Base-by-base conservation (phyloP, 108 stramenopile genomes). In the Skeletonema grethae region DNA sequence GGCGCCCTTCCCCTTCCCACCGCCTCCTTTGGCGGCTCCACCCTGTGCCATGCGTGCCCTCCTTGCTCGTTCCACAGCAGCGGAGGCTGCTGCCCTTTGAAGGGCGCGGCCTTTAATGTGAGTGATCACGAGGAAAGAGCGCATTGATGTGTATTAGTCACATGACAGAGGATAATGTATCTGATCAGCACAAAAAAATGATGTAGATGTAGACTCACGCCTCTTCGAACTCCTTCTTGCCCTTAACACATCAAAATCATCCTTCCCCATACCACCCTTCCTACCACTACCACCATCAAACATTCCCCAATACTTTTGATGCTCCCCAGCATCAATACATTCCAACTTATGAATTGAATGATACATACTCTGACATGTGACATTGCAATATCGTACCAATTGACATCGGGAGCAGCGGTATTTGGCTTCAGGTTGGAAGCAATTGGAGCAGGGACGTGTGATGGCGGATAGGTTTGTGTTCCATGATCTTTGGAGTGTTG, bases 371-470 rank as follows among this genome's bases (percentile, higher is more conserved):
- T 58, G 57, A 58, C 57, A 58, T 12, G 12, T 13, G 4, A 31
- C 32, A 58, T 58, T 58, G 57, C 57, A 58, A n/a, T 58, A 58
- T 28, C 57, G 57, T 15, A 58, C 32, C 3, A 58, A 20, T 58
- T 31, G 57, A 31, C 57, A 58, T 31, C 57, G 11, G 15, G 57
- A 58, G 15, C 57, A 58, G 57, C 57, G 28, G 22, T 24, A 58
- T 31, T 28, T 13, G 13, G 57, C 57, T 15, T 58, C 18, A 13
- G 57, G 22, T 28, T 13, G 13, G 57, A 58, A 58, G 32, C 57
- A 58, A 31, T 58, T 22, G 13, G 57, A 12, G 57, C 57, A 58
- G 12, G 57, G 57, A 4, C 57, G 57, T 2, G 12, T n/a, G 22
- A 58, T 31, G 13, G 11, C 15, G 20, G 57, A n/a, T n/a, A 58